Evolutionary conservation across 306 rosid species (phyloP).

Genomic region (Vicia villosa): DNA sequence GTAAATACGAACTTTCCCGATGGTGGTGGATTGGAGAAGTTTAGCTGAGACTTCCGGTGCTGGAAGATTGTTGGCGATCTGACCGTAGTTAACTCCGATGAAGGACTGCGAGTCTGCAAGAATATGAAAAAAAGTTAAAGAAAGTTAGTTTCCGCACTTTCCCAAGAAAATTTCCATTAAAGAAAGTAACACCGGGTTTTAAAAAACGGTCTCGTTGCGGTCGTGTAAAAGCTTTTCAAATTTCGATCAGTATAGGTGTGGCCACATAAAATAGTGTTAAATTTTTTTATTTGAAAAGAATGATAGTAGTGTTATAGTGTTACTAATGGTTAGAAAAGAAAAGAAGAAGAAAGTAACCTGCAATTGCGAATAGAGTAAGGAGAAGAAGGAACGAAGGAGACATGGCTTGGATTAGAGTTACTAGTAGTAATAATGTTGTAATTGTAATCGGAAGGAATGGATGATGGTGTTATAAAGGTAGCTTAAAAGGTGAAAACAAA

Average conservation of each 20-base stretch:
- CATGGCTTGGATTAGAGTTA: background rate
- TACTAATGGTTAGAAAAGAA: too few relatives aligned
- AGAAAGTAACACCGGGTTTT: constrained; percentile 10
- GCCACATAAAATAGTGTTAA: too few relatives aligned
- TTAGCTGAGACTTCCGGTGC: constrained; percentile 51
- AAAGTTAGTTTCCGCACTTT: background rate
- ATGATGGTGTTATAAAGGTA: background rate
- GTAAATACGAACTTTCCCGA: constrained; percentile 65
- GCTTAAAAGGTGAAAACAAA: background rate
- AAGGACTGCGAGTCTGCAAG: constrained; percentile 78
- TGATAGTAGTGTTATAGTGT: background rate
- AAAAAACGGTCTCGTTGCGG: too few relatives aligned
- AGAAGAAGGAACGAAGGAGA: constrained; percentile 37
- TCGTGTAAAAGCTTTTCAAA: too few relatives aligned
- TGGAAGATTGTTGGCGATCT: constrained; percentile 74
- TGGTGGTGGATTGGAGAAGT: constrained; percentile 71
- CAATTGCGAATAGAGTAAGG: constrained; percentile 42
- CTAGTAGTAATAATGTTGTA: too few relatives aligned
- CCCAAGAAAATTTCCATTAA: background rate
- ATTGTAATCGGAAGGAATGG: background rate
- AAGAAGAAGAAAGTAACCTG: background rate
- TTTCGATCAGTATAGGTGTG: too few relatives aligned
- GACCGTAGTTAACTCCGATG: constrained; percentile 89
- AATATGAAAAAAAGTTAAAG: background rate
- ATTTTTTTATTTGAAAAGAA: background rate